phyloP scores from a whole-genome alignment of 164 flowering plant genomes.

The Tetracentron sinense region DNA sequence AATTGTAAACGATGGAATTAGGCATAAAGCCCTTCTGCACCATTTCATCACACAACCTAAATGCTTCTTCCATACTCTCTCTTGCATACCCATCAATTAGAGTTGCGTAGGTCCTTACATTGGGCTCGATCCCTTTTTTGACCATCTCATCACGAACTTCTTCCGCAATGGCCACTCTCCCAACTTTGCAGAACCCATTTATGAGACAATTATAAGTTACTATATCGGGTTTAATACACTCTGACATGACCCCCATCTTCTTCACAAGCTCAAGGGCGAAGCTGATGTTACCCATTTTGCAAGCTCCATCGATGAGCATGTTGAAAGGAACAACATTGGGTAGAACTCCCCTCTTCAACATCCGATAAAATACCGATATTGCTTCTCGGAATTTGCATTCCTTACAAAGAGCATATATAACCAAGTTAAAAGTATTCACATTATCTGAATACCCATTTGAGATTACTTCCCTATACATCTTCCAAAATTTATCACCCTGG shows the following conservation, averaged over 20 bases:
- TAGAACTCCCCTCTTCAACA: conserved; percentile 32
- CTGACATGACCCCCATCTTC: conserved; percentile 37
- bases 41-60: conserved; percentile 39
- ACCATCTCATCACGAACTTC: conserved; percentile 28
- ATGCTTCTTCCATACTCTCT: conserved; percentile 29
- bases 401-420: conserved; percentile 38
- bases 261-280: conserved; percentile 30
- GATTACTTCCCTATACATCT: conserved; percentile 30
- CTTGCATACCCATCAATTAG: conserved; percentile 39
- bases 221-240: conserved; percentile 25
- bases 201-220: conserved; percentile 39
- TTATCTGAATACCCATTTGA: conserved; percentile 36
- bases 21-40: conserved; percentile 35
- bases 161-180: conserved; percentile 28
- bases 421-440: conserved; percentile 39
- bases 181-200: conserved; percentile 42
- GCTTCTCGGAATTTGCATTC: conserved; percentile 37
- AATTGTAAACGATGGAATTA: conserved; percentile 35
- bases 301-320: conserved; percentile 47
- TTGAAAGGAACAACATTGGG: conserved; percentile 46
- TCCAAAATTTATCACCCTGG: conserved; percentile 34
- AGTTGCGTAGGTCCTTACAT: conserved; percentile 43
- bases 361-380: conserved; percentile 28
- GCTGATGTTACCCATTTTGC: conserved; percentile 26
- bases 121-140: conserved; percentile 27